Evolutionary conservation across 2,329 filamentous ascomycete genomes (phyloP).

Genomic region (Colletotrichum sidae): DNA sequence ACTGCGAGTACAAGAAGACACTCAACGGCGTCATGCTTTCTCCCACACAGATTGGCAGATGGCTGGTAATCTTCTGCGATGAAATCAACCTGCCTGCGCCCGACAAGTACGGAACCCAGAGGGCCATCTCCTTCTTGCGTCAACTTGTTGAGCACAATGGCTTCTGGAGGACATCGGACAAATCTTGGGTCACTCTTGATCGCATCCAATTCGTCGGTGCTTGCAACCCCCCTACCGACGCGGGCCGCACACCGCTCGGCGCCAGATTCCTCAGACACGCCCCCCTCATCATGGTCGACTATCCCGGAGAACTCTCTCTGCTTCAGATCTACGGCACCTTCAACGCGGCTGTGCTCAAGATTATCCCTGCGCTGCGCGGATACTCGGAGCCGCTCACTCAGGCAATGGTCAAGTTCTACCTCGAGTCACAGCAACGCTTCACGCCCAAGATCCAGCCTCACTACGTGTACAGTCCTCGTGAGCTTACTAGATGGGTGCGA

Average conservation of each 20-base stretch:
- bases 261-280: conserved; percentile 95
- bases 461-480: conserved; percentile 99
- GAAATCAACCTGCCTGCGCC: conserved; percentile 99
- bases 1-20: conserved; percentile 99
- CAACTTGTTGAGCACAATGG: conserved; percentile 99
- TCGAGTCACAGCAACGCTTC: conserved; percentile 93
- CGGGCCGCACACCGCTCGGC: conserved; percentile 93
- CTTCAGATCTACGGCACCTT: conserved; percentile 99
- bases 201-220: conserved; percentile 99
- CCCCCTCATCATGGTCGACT: conserved; percentile 99
- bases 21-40: conserved; percentile 95
- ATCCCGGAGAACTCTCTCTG: conserved; percentile 93
- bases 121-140: conserved; percentile 95
- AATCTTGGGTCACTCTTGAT: conserved; percentile 97
- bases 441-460: conserved; percentile 97
- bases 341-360: conserved; percentile 95
- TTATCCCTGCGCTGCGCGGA: conserved; percentile 92
- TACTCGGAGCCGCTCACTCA: conserved; percentile 95
- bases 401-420: conserved; percentile 96
- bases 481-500: conserved; percentile 96
- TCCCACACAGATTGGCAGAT: conserved; percentile 94
- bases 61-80: conserved; percentile 98
- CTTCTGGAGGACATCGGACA: conserved; percentile 98
- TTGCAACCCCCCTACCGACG: conserved; percentile 98
- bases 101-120: conserved; percentile 96